Base-by-base conservation (phyloP, 2,329 filamentous ascomycete species). In the Huntiella bhutanensis region DNA sequence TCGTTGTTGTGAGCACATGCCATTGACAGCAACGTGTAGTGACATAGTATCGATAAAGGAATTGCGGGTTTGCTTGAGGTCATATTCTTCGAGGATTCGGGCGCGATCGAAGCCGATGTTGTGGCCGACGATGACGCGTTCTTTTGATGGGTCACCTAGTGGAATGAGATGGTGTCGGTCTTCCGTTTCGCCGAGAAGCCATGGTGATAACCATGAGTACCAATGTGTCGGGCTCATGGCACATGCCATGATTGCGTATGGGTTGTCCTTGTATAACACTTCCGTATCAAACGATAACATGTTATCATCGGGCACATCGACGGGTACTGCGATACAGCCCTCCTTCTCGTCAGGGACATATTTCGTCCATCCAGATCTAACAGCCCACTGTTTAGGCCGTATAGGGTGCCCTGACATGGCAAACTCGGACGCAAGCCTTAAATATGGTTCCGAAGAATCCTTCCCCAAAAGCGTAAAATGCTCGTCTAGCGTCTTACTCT, bases 21-120 rank as follows among this genome's bases (percentile, higher is more conserved):
- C 91, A 58, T 98, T 98, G 17, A 94, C 88, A 2, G 92, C 92
- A 5, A 94, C 88, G 59, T 98, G 91, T 15, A 98, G 66, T 1
- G 88, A 96, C 91, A 98, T 98, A 28, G 91, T 98, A 59, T 98
- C 91, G 44, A 98, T 63, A 58, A 94, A 98, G 38, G 75, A 80
- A 54, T 86, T 96, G 35, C 77, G 75, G 1, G 84, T 80, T 59
- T 95, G 88, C 46, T 75, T 68, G 36, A 96, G 62, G 55, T 79
- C 72, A 59, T 98, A 98, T 59, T 98, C 91, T 58, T 98, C 91
- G 15, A 78, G 62, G 46, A 95, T 75, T 33, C 92, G 73, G 12
- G 88, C 88, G 17, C 91, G 73, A 58, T 98, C 91, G 59, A 92
- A 98, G 15, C 91, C 91, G 49, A 98, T 77, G 53, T 98, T 98